Evolutionary conservation across 2,329 filamentous ascomycete genomes (phyloP).

Genomic region (Ophiostoma australiae): DNA sequence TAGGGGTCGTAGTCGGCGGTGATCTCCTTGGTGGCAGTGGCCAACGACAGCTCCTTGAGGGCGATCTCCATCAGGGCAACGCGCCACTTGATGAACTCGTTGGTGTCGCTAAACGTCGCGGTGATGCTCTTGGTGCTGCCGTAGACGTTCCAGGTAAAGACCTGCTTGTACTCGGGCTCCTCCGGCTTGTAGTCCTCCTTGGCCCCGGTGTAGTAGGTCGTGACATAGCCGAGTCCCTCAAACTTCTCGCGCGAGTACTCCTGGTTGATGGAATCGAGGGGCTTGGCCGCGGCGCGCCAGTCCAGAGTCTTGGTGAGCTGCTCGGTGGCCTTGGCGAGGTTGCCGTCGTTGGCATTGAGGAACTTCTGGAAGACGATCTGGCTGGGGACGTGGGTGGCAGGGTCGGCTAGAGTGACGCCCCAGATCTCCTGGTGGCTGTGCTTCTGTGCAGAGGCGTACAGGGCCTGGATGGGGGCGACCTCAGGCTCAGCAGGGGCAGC

Average conservation of each 20-base stretch:
- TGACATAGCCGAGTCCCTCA: slow-evolving; percentile 73
- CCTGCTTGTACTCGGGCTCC: slow-evolving; percentile 45
- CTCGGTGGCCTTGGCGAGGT: slow-evolving; percentile 66
- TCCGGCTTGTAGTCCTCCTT: slow-evolving; percentile 39
- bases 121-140: slow-evolving; percentile 77
- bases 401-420: slow-evolving; percentile 63
- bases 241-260: slow-evolving; percentile 68
- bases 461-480: slow-evolving; percentile 26
- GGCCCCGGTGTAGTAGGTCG: slow-evolving; percentile 54
- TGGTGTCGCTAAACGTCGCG: slow-evolving; percentile 68
- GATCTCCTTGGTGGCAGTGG: slow-evolving; percentile 63
- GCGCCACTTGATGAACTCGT: slow-evolving; percentile 83
- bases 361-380: slow-evolving; percentile 89
- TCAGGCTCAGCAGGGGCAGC: slow-evolving; percentile 19
- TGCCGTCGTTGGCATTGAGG: slow-evolving; percentile 79
- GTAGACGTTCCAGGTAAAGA: slow-evolving; percentile 93
- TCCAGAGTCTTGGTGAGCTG: slow-evolving; percentile 75
- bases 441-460: slow-evolving; percentile 29
- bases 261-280: slow-evolving; percentile 59
- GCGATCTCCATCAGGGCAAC: slow-evolving; percentile 86
- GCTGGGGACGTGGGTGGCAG: slow-evolving; percentile 60
- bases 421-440: slow-evolving; percentile 62
- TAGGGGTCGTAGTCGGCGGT: slow-evolving; percentile 76
- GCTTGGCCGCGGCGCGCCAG: slow-evolving; percentile 76
- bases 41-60: slow-evolving; percentile 66